A percentile compares a stretch with the other conserved stretches of the same genome.
Conservation (phyloP, 2,329 filamentous ascomycete genomes). For the Neopestalotiopsis clavispora region DNA sequence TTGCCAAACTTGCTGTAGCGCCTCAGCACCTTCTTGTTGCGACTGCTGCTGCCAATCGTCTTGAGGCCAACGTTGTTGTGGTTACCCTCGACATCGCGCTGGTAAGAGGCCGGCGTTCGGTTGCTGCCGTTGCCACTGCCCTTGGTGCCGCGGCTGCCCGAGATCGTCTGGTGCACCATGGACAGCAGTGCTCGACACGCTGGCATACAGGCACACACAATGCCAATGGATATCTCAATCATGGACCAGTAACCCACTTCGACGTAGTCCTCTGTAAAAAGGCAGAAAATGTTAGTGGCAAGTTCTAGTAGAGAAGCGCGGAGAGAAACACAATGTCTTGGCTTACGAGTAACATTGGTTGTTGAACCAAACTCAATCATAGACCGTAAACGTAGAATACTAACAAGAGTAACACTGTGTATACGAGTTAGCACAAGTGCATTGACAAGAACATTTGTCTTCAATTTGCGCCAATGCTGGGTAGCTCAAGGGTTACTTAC, state of each 20-base stretch:
- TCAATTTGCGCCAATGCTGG: not conserved
- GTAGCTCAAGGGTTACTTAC: slow-evolving; percentile 9
- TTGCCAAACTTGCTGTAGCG: slow-evolving; percentile 7
- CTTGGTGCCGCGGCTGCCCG: not conserved
- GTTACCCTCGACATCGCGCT: not conserved
- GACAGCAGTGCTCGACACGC: slow-evolving; percentile 24
- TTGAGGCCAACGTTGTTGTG: not conserved
- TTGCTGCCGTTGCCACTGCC: not conserved
- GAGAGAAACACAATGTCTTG: not conserved
- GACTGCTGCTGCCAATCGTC: not conserved
- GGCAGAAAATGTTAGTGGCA: not conserved
- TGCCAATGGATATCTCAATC: slow-evolving; percentile 27
- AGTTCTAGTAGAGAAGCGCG: not conserved
- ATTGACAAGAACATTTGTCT: too few species aligned
- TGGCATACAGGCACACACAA: slow-evolving; percentile 29
- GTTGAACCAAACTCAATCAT: slow-evolving; percentile 19
- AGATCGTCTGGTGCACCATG: not conserved
- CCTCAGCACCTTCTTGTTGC: not conserved
- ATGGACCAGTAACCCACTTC: slow-evolving; percentile 26
- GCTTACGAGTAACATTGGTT: slow-evolving; percentile 15
- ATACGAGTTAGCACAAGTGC: not conserved
- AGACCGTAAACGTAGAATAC: slow-evolving; percentile 25
- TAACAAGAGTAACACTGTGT: slow-evolving; percentile 25
- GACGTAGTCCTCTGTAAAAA: slow-evolving; percentile 18
- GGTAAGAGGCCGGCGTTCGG: not conserved